A percentile compares a stretch with the other conserved stretches of the same genome.
Evolutionary conservation across 73 alveolate species (phyloP).

Genomic region (Uronychia setigera): DNA sequence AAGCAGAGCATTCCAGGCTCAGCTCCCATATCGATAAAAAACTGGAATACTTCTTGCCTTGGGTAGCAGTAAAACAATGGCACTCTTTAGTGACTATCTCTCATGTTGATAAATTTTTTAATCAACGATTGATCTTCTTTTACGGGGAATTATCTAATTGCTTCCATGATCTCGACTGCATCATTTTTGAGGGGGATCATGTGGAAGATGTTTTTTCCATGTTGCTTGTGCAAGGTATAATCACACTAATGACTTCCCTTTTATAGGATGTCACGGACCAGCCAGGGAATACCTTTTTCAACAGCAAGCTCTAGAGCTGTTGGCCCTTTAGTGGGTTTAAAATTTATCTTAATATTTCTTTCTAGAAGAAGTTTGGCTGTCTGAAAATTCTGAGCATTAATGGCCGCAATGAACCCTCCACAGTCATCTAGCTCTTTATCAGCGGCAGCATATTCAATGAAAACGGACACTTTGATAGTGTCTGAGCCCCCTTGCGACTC

Average conservation of each 20-base stretch:
- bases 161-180: background rate
- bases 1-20: too few relatives aligned
- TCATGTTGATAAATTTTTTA: background rate
- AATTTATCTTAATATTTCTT: background rate
- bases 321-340: background rate
- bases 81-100: background rate
- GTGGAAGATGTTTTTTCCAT: background rate
- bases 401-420: background rate
- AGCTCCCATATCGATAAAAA: background rate
- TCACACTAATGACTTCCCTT: background rate
- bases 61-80: background rate
- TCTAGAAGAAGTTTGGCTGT: background rate
- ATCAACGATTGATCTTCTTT: background rate
- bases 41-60: background rate
- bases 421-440: background rate
- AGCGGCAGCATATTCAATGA: background rate
- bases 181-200: background rate
- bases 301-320: background rate
- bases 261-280: background rate
- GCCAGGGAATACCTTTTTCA: background rate
- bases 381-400: background rate
- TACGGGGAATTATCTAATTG: background rate
- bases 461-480: background rate
- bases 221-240: background rate
- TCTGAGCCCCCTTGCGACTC: background rate